A percentile compares a stretch with the other conserved stretches of the same genome.
phyloP scores from a whole-genome alignment of 1,284 basidiomycete genomes.

The Boletellus deceptivus region DNA sequence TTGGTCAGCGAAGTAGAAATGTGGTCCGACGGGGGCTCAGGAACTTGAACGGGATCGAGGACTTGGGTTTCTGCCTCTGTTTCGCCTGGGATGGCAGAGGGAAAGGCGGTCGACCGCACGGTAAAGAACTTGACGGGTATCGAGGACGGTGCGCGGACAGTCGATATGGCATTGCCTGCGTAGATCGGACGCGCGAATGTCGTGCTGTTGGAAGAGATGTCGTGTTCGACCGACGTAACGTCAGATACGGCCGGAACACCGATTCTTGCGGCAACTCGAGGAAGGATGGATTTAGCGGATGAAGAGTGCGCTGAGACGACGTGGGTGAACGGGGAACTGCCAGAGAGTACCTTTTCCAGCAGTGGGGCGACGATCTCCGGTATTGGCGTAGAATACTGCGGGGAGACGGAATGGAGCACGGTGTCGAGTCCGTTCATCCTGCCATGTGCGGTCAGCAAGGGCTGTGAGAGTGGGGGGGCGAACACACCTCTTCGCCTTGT shows the following conservation, averaged over 20 bases:
- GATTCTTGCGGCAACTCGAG: constrained; percentile 86
- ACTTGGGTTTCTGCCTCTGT: constrained; percentile 55
- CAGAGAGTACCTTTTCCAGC: constrained; percentile 52
- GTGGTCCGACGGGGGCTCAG: constrained; percentile 69
- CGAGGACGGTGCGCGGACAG: constrained; percentile 75
- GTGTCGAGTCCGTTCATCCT: constrained; percentile 50
- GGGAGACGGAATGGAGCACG: constrained; percentile 50
- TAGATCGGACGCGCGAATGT: constrained; percentile 95
- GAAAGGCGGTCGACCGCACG: constrained; percentile 92
- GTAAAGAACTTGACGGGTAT: constrained; percentile 93
- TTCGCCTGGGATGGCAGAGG: constrained; percentile 60
- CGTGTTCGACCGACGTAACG: constrained; percentile 81
- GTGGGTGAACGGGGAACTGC: constrained; percentile 72
- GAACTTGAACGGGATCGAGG: constrained; percentile 66
- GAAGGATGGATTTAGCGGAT: constrained; percentile 63
- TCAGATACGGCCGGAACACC: constrained; percentile 90
- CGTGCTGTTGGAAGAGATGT: constrained; percentile 66
- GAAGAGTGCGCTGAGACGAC: constrained; percentile 70
- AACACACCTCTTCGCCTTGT: constrained; percentile 76
- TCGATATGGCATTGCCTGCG: constrained; percentile 96
- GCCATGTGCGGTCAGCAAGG: constrained; percentile 10
- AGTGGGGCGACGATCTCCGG: constrained; percentile 55
- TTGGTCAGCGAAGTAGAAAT: constrained; percentile 84
- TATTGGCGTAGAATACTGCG: constrained; percentile 48
- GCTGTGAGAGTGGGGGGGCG: not conserved